A percentile compares a stretch with the other conserved stretches of the same genome.
phyloP scores from a whole-genome alignment of 1,139 yeast genomes.

The Yamadazyma sp. region DNA sequence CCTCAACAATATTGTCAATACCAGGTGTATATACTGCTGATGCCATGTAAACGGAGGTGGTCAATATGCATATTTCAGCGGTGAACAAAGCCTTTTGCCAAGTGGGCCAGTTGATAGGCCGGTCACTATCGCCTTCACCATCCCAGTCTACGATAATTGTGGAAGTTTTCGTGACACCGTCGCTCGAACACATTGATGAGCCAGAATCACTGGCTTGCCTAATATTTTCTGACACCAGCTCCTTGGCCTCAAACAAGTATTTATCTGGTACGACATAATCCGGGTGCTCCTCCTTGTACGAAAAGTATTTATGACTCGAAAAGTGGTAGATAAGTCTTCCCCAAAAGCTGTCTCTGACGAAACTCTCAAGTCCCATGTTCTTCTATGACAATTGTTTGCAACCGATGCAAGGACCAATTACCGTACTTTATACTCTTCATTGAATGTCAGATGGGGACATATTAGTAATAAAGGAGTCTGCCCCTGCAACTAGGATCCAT shows the following conservation, averaged over 20 bases:
- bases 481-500: no score
- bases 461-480: no score
- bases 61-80: constrained; percentile 22
- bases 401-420: no score
- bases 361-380: constrained; percentile 7
- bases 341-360: constrained; percentile 33
- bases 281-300: constrained; percentile 30
- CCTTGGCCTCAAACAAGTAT: constrained; percentile 17
- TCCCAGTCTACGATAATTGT: constrained; percentile 9
- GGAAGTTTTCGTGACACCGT: not conserved
- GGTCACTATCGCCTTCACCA: constrained; percentile 29
- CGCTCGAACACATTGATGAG: not conserved
- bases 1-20: constrained; percentile 33
- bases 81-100: constrained; percentile 20
- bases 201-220: not conserved
- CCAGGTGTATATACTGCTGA: constrained; percentile 33
- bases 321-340: constrained; percentile 35
- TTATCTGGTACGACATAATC: constrained; percentile 35
- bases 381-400: not conserved
- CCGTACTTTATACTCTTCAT: no score
- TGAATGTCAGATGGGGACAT: no score
- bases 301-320: constrained; percentile 28
- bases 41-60: constrained; percentile 28
- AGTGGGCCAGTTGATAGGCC: constrained; percentile 31
- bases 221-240: not conserved